Evolutionary conservation across 2,329 filamentous ascomycete genomes (phyloP).

Genomic region (Decorospora gaudefroyi): DNA sequence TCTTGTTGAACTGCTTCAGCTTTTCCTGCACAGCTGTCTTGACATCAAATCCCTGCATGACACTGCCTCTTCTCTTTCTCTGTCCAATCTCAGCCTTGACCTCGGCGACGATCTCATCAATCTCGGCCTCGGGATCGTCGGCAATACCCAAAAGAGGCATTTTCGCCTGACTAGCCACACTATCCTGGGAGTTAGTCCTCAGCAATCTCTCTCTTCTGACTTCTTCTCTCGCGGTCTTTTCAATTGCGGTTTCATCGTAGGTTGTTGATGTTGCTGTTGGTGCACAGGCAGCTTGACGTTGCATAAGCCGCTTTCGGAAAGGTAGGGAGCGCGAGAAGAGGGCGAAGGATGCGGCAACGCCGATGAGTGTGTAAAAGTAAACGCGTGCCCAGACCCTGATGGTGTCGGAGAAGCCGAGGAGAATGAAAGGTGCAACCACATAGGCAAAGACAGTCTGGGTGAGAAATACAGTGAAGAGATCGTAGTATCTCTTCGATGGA

Average conservation of each 20-base stretch:
- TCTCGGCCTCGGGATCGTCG: slow-evolving; percentile 72
- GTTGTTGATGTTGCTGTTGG: slow-evolving; percentile 23
- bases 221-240: slow-evolving; percentile 43
- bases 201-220: slow-evolving; percentile 47
- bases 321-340: slow-evolving; percentile 85
- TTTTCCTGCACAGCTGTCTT: slow-evolving; percentile 46
- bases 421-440: slow-evolving; percentile 79
- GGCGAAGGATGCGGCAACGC: slow-evolving; percentile 65
- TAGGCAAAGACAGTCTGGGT: slow-evolving; percentile 88
- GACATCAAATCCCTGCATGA: slow-evolving; percentile 44
- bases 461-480: slow-evolving; percentile 71
- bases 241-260: slow-evolving; percentile 34
- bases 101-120: slow-evolving; percentile 78
- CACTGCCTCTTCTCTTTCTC: slow-evolving; percentile 53
- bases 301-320: slow-evolving; percentile 50
- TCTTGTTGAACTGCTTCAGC: slow-evolving; percentile 41
- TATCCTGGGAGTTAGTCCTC: slow-evolving; percentile 61
- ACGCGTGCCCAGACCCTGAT: slow-evolving; percentile 79
- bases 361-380: slow-evolving; percentile 83
- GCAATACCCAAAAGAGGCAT: slow-evolving; percentile 77
- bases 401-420: slow-evolving; percentile 73
- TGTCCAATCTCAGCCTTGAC: slow-evolving; percentile 73
- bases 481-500: slow-evolving; percentile 82
- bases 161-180: slow-evolving; percentile 49
- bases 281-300: slow-evolving; percentile 34